Evolutionary conservation across 73 alveolate species (phyloP).

Genomic region (Urostyla sp.): DNA sequence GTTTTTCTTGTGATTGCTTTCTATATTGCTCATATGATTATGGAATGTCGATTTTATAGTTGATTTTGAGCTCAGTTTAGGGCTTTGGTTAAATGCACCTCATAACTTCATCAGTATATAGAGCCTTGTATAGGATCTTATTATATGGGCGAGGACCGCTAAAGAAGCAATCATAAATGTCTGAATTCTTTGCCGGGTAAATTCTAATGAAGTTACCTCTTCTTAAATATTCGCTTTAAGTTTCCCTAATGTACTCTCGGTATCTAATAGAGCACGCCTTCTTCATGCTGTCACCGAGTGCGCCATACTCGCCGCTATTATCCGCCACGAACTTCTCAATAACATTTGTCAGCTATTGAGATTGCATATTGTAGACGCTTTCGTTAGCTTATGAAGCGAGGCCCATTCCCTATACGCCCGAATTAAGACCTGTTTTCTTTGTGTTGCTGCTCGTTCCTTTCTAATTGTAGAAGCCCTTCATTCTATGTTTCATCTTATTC

Average conservation of each 20-base stretch:
- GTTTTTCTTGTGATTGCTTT: slow-evolving; percentile 28
- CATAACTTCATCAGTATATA: slow-evolving; percentile 63
- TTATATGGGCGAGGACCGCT: slow-evolving; percentile 62
- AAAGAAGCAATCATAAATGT: slow-evolving; percentile 59
- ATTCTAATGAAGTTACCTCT: slow-evolving; percentile 71
- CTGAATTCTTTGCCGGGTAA: slow-evolving; percentile 69
- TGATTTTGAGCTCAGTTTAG: background rate
- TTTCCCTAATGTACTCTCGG: slow-evolving; percentile 35
- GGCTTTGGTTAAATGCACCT: slow-evolving; percentile 5
- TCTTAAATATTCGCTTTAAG: slow-evolving; percentile 52
- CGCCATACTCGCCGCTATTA: background rate
- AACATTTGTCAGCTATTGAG: background rate
- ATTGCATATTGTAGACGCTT: slow-evolving; percentile 21
- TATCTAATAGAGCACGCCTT: slow-evolving; percentile 22
- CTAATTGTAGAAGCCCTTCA: slow-evolving; percentile 59
- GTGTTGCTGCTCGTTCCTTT: slow-evolving; percentile 39
- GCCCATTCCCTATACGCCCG: slow-evolving; percentile 27
- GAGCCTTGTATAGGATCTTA: slow-evolving; percentile 58
- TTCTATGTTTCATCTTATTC: slow-evolving; percentile 50
- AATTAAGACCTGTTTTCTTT: slow-evolving; percentile 21
- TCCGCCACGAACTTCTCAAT: slow-evolving; percentile 26
- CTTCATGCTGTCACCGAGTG: slow-evolving; percentile 47
- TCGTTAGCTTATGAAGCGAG: background rate
- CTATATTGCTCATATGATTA: slow-evolving; percentile 28
- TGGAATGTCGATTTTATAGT: slow-evolving; percentile 28